Base-by-base conservation (phyloP, 2,329 filamentous ascomycete genomes). In the Amesomyces nigricolor region DNA sequence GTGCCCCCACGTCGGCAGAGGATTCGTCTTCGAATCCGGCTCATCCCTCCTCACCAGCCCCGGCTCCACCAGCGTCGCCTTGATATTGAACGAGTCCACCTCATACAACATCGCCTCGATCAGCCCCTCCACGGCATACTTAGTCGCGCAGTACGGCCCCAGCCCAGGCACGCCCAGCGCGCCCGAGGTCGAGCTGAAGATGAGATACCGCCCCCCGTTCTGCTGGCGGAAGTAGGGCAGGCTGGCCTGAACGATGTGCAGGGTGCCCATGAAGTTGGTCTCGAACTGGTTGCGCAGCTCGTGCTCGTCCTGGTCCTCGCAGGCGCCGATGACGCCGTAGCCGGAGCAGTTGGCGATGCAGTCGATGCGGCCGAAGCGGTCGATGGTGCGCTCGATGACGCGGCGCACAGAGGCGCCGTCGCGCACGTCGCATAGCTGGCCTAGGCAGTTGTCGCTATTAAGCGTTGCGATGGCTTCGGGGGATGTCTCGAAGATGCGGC, bases 51-150 rank as follows among this genome's bases (percentile, higher is more conserved):
- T 80, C 60, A 96, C 88, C 61, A 96, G 81, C 0, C 91, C 91
- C 1, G 92, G 91, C 66, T 96, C 90, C 0, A 97, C 91, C 5
- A 99, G 79, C 2, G 92, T 96, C 0, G 89, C 89, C 71, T 95
- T 96, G 70, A 97, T 88, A 67, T 94, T 92, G 72, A 95, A 96
- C 0, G 76, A 72, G 62, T 96, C 91, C 38, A 95, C 86, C 69
- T 99, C 94, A 71, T 97, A 97, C 14, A 96, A 79, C 88, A 99
- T 92, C 14, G 89, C 91, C 71, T 99, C 94, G 63, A 97, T 91
- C 52, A 99, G 76, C 0, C 92, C 94, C 68, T 99, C 94, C 4
- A 96, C 90, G 0, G 94, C 94, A 71, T 96, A 97, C 70, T 97
- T 99, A 14, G 91, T 96, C 1, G 94, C 94, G 71, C 92, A 97